Evolutionary conservation across 495 filamentous ascomycete species (phyloP).

Genomic region (Venustampulla echinocandica): DNA sequence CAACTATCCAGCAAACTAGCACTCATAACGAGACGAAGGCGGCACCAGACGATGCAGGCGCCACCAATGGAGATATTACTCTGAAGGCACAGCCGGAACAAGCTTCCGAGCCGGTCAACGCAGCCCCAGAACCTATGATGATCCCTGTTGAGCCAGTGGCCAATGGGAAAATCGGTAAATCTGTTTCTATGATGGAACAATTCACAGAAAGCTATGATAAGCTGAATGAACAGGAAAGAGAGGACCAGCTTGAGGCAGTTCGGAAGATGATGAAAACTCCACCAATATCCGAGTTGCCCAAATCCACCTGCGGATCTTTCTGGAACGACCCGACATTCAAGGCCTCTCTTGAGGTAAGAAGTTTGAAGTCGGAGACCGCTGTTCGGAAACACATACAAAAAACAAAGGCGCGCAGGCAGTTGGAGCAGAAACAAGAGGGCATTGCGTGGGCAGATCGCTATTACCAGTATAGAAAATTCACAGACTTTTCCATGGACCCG

Average conservation of each 20-base stretch:
- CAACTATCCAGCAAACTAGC: not conserved
- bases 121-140: not conserved
- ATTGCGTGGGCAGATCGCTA: constrained; percentile 29
- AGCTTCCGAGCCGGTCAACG: no score
- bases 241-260: constrained; percentile 41
- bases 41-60: not conserved
- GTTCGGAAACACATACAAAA: constrained; percentile 12
- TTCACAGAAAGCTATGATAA: constrained; percentile 41
- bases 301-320: constrained; percentile 17
- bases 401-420: constrained; percentile 19
- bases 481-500: constrained; percentile 44
- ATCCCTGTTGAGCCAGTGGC: not conserved
- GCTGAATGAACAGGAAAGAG: constrained; percentile 53
- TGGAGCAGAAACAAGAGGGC: constrained; percentile 26
- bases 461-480: constrained; percentile 39
- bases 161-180: constrained; percentile 7
- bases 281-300: constrained; percentile 33
- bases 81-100: no score
- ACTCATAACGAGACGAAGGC: not conserved
- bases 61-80: not conserved
- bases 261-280: constrained; percentile 41
- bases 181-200: constrained; percentile 26
- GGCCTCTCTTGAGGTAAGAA: constrained; percentile 4
- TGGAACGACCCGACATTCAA: not conserved
- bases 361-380: constrained; percentile 2